Percentiles rank a stretch among this genome's conserved stretches.
Conservation (phyloP, 2,329 filamentous ascomycete genomes). For the Fusarium paranaense region DNA sequence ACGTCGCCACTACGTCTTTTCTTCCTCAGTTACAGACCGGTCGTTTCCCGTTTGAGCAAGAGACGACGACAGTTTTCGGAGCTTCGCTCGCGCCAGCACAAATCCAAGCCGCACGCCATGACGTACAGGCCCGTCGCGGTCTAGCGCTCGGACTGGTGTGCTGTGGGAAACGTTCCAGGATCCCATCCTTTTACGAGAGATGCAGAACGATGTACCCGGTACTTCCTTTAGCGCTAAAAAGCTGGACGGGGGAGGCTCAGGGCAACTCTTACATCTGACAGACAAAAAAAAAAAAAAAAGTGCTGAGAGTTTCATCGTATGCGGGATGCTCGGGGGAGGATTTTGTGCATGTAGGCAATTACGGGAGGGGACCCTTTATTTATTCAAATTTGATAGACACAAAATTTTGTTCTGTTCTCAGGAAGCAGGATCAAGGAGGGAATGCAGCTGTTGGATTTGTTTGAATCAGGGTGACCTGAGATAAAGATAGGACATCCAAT, state of each 20-base stretch:
- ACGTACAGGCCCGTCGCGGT: conserved; percentile 30
- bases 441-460: background rate
- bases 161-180: conserved; percentile 14
- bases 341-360: background rate
- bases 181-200: conserved; percentile 28
- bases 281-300: background rate
- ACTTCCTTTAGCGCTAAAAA: conserved; percentile 2
- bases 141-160: conserved; percentile 17
- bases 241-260: background rate
- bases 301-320: conserved; percentile 6
- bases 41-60: conserved; percentile 24
- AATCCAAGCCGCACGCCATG: conserved; percentile 39
- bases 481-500: conserved; percentile 34
- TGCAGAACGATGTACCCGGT: conserved; percentile 30
- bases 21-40: background rate
- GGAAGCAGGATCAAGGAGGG: background rate
- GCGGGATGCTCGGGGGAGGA: background rate
- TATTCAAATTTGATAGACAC: background rate
- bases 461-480: conserved; percentile 17
- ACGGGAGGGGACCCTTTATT: background rate
- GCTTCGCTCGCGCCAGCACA: background rate
- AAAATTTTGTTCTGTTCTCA: background rate
- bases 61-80: conserved; percentile 17
- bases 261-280: conserved; percentile 1
- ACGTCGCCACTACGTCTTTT: background rate